Base-by-base conservation (phyloP, 1,139 yeast genomes). In the Debaryomyces subglobosus region DNA sequence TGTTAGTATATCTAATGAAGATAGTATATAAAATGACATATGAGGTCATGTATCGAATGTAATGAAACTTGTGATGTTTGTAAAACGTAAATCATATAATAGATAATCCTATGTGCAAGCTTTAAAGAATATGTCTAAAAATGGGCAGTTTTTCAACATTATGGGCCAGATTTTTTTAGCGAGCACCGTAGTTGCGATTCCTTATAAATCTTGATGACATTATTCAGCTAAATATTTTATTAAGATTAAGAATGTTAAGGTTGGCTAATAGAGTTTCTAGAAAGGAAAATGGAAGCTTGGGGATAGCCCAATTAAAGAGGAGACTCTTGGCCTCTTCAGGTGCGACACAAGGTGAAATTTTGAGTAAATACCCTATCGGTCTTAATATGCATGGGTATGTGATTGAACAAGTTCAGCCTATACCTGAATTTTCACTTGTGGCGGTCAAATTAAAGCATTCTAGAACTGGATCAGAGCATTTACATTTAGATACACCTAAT, bases 351-450 rank as follows among this genome's bases (percentile, higher is more conserved):
- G 40, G 41, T 6, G 45, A 42, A 13, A 47, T 56, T 10, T 51
- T 66, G 41, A 68, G 72, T 45, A 79, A 79, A 58, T 87, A 86
- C 56, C 85, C 88, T 0, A 64, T 85, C 4, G 96, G 96, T 1
- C 74, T 76, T 29, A 73, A 72, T 27, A 57, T 84, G 18, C 82
- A 83, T 58, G 96, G 95, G 0, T 90, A 80, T 59, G 76, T 73
- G 49, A 78, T 91, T 42, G 73, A 78, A 49, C 74, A 86, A 48
- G 85, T 85, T 4, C 71, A 82, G 43, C 79, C 85, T 8, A 82
- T 94, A 6, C 96, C 97, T 3, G 96, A 91, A 64, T 81, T 90
- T 55, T 85, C 91, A 20, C 65, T 92, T 50, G 82, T 85, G 3
- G 98, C 97, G 3, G 86, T 89, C 4, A 85, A 82, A 44, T 68